Percentiles rank a stretch among this genome's conserved stretches.
Conservation (phyloP, 768 basidiomycete genomes). For the Chalciporus sphaerocephalus region DNA sequence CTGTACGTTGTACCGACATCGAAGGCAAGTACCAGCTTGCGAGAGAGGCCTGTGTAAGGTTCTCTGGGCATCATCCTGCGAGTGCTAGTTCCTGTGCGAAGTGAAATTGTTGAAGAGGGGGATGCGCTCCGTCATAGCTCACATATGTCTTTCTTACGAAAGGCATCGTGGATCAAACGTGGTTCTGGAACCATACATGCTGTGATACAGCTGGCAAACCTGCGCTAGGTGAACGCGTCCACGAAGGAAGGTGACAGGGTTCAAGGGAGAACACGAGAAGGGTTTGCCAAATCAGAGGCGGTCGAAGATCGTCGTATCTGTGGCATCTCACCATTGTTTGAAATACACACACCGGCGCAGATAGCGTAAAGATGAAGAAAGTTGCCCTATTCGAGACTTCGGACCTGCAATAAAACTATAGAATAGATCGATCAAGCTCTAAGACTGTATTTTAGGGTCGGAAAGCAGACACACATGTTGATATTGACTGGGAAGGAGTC, state of each 20-base stretch:
- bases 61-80: conserved; percentile 25
- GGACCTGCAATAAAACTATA: too few relatives aligned
- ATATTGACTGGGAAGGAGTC: too few relatives aligned
- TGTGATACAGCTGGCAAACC: neutral
- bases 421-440: too few relatives aligned
- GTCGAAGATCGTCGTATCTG: too few relatives aligned
- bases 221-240: neutral
- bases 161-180: neutral
- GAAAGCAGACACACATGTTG: too few relatives aligned
- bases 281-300: too few relatives aligned
- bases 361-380: neutral
- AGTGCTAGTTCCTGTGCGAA: neutral
- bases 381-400: too few relatives aligned
- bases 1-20: conserved; percentile 44
- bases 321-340: too few relatives aligned
- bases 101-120: neutral
- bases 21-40: conserved; percentile 42
- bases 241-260: neutral
- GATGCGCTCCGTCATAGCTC: neutral
- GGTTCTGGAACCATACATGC: neutral
- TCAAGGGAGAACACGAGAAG: neutral
- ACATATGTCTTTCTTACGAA: neutral
- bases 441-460: too few relatives aligned
- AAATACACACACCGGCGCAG: too few relatives aligned
- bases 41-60: conserved; percentile 34